A percentile compares a stretch with the other conserved stretches of the same genome.
Conservation (phyloP, 2,329 filamentous ascomycete species). For the Pseudocercospora fuligena region DNA sequence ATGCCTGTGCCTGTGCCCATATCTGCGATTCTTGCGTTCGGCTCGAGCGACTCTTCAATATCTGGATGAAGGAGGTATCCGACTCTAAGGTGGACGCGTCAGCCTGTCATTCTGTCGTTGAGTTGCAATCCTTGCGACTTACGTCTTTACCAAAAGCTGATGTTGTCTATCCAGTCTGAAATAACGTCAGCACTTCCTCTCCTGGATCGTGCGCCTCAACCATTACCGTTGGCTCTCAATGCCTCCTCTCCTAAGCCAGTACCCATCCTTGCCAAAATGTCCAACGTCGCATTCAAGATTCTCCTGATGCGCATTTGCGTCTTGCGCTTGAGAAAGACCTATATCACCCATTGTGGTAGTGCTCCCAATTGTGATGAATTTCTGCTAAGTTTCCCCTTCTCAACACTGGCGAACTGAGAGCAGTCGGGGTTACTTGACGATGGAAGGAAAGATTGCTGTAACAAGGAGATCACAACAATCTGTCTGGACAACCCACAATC, state of each 20-base stretch:
- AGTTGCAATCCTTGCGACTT: background rate
- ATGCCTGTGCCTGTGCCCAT: slow-evolving; percentile 13
- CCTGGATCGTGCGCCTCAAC: background rate
- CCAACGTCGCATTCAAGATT: background rate
- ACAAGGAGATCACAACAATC: background rate
- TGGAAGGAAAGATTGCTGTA: background rate
- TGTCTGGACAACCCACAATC: background rate
- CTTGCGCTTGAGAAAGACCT: background rate
- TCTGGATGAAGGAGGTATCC: slow-evolving; percentile 9
- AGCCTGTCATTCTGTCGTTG: background rate
- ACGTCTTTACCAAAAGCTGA: slow-evolving; percentile 6
- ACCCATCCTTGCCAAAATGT: slow-evolving; percentile 8
- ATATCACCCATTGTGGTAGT: background rate
- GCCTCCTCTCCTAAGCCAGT: background rate
- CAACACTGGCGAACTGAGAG: background rate
- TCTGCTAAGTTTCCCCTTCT: background rate
- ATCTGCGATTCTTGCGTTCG: slow-evolving; percentile 5
- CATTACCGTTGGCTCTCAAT: slow-evolving; percentile 1
- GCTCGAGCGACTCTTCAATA: background rate
- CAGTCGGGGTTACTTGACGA: background rate
- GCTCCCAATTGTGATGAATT: background rate
- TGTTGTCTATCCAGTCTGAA: slow-evolving; percentile 6
- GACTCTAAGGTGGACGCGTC: background rate
- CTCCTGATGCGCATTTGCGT: background rate
- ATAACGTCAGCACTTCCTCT: background rate